Base-by-base conservation (phyloP, 1,139 yeast species). In the Zygosaccharomyces sapae region DNA sequence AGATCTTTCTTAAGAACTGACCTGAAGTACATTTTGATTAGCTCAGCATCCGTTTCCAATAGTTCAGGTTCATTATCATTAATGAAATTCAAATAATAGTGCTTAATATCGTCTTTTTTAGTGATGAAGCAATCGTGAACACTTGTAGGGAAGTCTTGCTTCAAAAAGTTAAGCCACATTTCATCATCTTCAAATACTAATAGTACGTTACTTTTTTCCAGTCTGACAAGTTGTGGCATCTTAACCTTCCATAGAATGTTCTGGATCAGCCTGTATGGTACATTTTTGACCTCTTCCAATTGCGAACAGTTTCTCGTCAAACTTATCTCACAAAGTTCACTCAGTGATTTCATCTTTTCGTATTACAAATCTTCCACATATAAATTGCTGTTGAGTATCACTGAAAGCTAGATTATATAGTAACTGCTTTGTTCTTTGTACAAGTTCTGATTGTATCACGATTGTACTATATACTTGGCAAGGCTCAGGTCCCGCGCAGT, bases 101-200 rank as follows among this genome's bases (percentile, higher is more conserved):
- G 47, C 20, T 36, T 40, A n/a, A 64, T 56, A 22, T 37, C 50
- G 19, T 52, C 55, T 41, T 53, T 58, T 37, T 51, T 56, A 9
- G 52, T 44, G 9, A 53, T 49, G 41, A 39, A 62, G 12, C 53
- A 45, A 20, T 58, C 61, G 37, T 54, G 58, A 4, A 56, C 57
- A 49, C 57, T 56, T 8, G 70, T 73, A 4, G 83, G 79, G 55
- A 77, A 80, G 47, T 80, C 82, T 48, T 67, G 71, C 43, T 64
- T 67, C 3, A 79, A 58, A 16, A 78, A 60, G 1, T 55, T 54
- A 2, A 56, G 57, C 86, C 86, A 80, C 10, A 78, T 54, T 33
- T 66, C 70, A 51, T 79, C 83, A 45, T 78, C 75, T 36, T 73
- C 75, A 10, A 81, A 76, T 4, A 68, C 58, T 9, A 78, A 55